Evolutionary conservation across 441 rosid genomes (phyloP).

Genomic region (Lepidium campestre): DNA sequence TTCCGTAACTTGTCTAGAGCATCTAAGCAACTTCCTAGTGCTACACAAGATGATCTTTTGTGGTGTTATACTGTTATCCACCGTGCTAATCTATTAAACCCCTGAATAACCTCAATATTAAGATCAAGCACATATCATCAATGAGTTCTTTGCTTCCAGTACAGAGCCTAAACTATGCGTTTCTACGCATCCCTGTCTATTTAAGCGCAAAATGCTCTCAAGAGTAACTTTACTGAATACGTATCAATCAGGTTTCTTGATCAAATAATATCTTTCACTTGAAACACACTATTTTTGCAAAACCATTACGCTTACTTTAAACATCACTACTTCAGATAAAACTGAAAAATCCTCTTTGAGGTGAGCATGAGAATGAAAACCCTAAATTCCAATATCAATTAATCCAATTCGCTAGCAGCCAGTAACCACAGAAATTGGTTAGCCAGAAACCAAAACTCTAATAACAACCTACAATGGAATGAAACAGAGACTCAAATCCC

Average conservation of each 20-base stretch:
- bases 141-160: neutral
- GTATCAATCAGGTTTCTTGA: neutral
- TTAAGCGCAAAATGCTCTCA: neutral
- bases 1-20: constrained; percentile 3
- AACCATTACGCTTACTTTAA: neutral
- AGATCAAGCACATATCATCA: neutral
- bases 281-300: neutral
- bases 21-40: neutral
- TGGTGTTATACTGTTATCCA: neutral
- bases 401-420: neutral
- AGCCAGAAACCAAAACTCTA: neutral
- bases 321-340: neutral
- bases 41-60: neutral
- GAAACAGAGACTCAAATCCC: neutral
- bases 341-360: neutral
- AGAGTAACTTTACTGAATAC: neutral
- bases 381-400: constrained; percentile 6
- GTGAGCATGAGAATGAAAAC: neutral
- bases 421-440: neutral
- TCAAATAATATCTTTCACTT: neutral
- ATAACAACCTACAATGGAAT: neutral
- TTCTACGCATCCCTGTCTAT: neutral
- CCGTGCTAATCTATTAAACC: neutral
- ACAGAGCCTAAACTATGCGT: neutral
- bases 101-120: neutral